A percentile compares a stretch with the other conserved stretches of the same genome.
Conservation (phyloP, 1,139 yeast species). For the Yamadazyma triangularis region DNA sequence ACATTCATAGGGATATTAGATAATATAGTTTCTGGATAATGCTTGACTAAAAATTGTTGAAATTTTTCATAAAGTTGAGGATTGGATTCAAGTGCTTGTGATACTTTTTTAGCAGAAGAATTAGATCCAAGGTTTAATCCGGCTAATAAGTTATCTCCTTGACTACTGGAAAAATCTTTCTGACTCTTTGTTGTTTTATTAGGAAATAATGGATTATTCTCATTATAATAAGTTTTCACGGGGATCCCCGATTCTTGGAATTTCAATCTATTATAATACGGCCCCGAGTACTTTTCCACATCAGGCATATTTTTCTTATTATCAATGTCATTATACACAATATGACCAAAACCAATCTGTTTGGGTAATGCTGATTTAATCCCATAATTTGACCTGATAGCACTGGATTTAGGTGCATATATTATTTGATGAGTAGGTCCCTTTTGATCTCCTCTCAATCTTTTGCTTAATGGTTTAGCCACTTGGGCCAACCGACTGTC, state of each 20-base stretch:
- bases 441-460: constrained; percentile 26
- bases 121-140: constrained; percentile 29
- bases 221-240: constrained; percentile 27
- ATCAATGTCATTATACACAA: constrained; percentile 43
- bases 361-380: constrained; percentile 41
- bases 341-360: constrained; percentile 39
- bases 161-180: constrained; percentile 10
- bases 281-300: constrained; percentile 42
- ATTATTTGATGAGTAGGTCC: constrained; percentile 45
- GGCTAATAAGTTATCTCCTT: constrained; percentile 17
- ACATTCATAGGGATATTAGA: constrained; percentile 15
- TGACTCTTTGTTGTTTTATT: constrained; percentile 17
- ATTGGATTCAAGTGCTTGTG: constrained; percentile 25
- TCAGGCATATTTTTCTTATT: constrained; percentile 44
- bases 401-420: constrained; percentile 40
- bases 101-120: constrained; percentile 24
- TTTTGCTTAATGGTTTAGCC: constrained; percentile 36
- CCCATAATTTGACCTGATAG: constrained; percentile 41
- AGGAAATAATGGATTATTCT: constrained; percentile 31
- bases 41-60: constrained; percentile 29
- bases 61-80: constrained; percentile 30
- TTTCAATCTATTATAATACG: constrained; percentile 34
- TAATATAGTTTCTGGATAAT: constrained; percentile 31
- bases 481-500: constrained; percentile 45
- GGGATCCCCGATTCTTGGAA: constrained; percentile 42